Evolutionary conservation across 805 yeast genomes (phyloP), one percentile per base, ranked within the genome.

Genomic region (Danielozyma ontarioensis): DNA sequence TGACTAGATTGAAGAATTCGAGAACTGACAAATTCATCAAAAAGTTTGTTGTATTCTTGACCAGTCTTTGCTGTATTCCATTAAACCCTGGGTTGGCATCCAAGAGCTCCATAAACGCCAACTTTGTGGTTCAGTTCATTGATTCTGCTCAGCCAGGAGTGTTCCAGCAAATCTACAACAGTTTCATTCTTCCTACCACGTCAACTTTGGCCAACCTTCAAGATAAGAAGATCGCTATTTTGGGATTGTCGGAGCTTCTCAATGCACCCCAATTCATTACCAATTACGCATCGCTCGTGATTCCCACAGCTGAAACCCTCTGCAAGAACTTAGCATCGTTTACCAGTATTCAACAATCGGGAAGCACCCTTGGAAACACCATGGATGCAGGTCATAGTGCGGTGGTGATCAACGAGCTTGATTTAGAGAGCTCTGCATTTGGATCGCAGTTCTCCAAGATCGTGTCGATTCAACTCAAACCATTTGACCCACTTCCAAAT

Each of bases 401-500:
- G 13, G 56, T 62, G 26, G 68, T 65, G 18, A 59, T 65, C 23
- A 79, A 74, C 31, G 82, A 80, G 43, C 47, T 73, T 19, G 88
- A 83, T 33, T 50, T 72, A 17, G 95, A 88, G 40, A 72, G 81
- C 31, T 54, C 70, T 2, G 68, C 93, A 2, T 93, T 89, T 59
- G 97, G 97, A 2, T 81, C 96, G 0, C 77, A 80, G 33, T 93
- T 76, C 57, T 84, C 94, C 33, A 79, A 74, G 50, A 66, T 93
- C 38, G 76, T 73, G 1, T 73, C 83, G 2, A 78, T 88, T 30
- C 68, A 74, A 22, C 59, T 59, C 12, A 76, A 70, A 41, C 70
- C 80, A 3, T 68, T 75, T 43, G 97, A 93, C 58, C 96, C 97
- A 2, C 53, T 78, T 19, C 72, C 78, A 1, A 64, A 67, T 16